Evolutionary conservation across 2,329 filamentous ascomycete species (phyloP), one percentile per base, ranked within the genome.

Genomic region (Epichloe baconii): DNA sequence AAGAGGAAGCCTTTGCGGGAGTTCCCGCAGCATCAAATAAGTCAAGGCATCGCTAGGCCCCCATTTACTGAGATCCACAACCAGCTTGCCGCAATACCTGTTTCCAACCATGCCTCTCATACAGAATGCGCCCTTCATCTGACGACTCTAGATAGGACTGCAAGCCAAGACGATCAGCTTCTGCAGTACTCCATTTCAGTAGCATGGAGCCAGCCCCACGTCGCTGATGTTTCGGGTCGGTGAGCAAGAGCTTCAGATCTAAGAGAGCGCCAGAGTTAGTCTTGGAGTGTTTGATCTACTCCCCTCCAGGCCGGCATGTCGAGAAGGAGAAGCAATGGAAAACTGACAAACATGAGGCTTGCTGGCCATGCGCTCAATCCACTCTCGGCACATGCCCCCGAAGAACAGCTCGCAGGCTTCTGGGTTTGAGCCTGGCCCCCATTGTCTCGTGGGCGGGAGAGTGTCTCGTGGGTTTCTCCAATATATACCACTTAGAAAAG

Each of bases 161-260:
- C n/a, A 71, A 51, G 5, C 64, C 62, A 2, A 68, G 60, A 10
- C 61, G 53, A 46, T 69, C 66, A 15, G 68, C 66, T 54, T 70
- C 62, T 8, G 61, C 59, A n/a, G 62, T 58, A 3, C 63, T 63
- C 61, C 63, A 67, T 34, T 60, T 52, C 44, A 72, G 50, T 52
- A 70, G 55, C 56, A 68, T 54, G 19, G 58, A 57, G 2, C 59
- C 68, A 12, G 64, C 64, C 5, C 68, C 68, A 6, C 64, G 63
- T 44, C 61, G 59, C 45, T 69, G 67, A 50, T 68, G 65, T 14
- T 62, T 61, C 1, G 67, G 62, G 44, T 68, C 60, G 2, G 68
- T 71, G 42, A 69, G 65, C 36, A 71, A 59, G 1, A 67, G 59
- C 45, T 67, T 66, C 3, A 71, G 55, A 49, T 69, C 68, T 69